Evolutionary conservation across 2,329 filamentous ascomycete species (phyloP), one percentile per base, ranked within the genome.

Genomic region (Dothistroma septosporum): DNA sequence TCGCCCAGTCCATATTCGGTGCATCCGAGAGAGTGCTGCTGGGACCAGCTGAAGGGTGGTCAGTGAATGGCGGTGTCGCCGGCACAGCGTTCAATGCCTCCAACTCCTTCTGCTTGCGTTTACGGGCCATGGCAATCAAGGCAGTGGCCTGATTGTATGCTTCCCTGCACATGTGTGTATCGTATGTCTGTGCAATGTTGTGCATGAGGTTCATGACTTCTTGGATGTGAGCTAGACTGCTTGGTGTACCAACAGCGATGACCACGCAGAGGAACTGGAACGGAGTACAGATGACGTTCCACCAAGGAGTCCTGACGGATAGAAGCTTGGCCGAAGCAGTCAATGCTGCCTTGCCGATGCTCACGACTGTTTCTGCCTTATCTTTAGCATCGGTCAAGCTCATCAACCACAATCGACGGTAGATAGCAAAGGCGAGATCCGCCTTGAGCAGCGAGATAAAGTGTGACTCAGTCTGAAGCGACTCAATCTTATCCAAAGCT

Each of bases 381-480:
- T 72, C 72, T 63, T 74, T 77, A 16, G 72, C 74, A 33, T 75
- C 64, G 12, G 71, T 72, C 52, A 74, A 62, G 37, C 74, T 74
- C 60, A 77, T 72, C 1, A 78, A 68, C 63, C 77, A 76, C 5
- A 78, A 69, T 11, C 77, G 70, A 6, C 77, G 73, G 60, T 78
- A 79, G 10, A 79, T 72, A 75, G 69, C 82, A 81, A 35, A 86
- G 72, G 59, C 79, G 74, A 58, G 84, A 72, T 70, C 85, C 80
- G 68, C 78, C 79, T 70, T 85, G 78, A 6, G 79, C 77, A 60
- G 82, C 70, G 49, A 80, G 73, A 19, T 71, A 61, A 78, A 77
- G 33, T 72, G 66, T 31, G 72, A 73, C 21, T 72, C 69, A 0
- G 70, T 69, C 44, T 69, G 64, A 59, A 73, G 61, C 10, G 70